These are phyloP conservation scores for Coniochaeta sp. DNA, from an alignment of 2,329 filamentous ascomycete species.

Conservation along the genomic window DNA sequence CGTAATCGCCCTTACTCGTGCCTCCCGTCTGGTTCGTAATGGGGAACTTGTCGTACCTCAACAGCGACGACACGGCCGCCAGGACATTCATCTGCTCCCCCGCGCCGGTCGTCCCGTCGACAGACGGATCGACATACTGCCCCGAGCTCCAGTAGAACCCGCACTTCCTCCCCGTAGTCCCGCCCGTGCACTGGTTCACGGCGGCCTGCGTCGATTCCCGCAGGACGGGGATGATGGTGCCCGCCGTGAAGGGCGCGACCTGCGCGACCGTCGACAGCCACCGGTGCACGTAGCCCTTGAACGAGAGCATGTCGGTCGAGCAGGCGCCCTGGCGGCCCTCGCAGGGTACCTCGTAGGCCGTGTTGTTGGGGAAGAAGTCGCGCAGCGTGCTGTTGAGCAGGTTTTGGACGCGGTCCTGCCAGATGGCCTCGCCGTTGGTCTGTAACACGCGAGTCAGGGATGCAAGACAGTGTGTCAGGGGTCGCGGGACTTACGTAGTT, in stretches of 20 bases:
- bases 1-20: conserved; percentile 34
- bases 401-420: conserved; percentile 46
- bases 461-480: background rate
- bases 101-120: conserved; percentile 48
- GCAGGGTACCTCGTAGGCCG: conserved; percentile 62
- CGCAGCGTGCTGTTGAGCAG: conserved; percentile 41
- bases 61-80: conserved; percentile 42
- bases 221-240: conserved; percentile 49
- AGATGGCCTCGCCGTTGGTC: conserved; percentile 44
- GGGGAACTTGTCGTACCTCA: conserved; percentile 34
- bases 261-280: conserved; percentile 56
- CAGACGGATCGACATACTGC: conserved; percentile 28
- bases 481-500: conserved; percentile 40
- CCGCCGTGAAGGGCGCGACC: conserved; percentile 49
- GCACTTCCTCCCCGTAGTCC: conserved; percentile 49
- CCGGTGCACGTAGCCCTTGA: conserved; percentile 61
- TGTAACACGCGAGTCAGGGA: conserved; percentile 12
- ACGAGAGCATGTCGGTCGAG: conserved; percentile 63
- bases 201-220: conserved; percentile 50
- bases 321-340: conserved; percentile 48
- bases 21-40: conserved; percentile 43
- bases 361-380: conserved; percentile 47
- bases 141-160: conserved; percentile 53
- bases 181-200: conserved; percentile 55
- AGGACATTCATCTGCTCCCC: conserved; percentile 54